Evolutionary conservation across 2,329 filamentous ascomycete species (phyloP).

Genomic region (Pseudogymnoascus sp.): DNA sequence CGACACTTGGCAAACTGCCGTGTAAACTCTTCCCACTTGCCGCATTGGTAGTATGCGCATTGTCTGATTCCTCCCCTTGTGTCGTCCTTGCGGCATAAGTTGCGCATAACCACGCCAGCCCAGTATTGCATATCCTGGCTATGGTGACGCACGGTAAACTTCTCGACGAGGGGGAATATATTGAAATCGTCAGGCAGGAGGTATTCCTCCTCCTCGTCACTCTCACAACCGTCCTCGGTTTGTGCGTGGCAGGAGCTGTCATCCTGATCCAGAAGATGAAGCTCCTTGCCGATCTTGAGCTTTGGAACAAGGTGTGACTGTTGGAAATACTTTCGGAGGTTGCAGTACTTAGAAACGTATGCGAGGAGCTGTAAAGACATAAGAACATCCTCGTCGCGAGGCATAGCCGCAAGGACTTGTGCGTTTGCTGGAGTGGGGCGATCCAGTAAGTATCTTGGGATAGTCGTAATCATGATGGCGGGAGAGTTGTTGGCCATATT

Average conservation of each 20-base stretch:
- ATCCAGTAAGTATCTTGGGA: conserved; percentile 74
- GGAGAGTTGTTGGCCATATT: conserved; percentile 66
- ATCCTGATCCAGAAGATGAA: conserved; percentile 71
- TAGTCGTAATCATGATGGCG: conserved; percentile 65
- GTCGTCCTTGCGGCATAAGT: conserved; percentile 96
- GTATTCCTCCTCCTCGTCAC: conserved; percentile 72
- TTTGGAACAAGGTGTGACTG: conserved; percentile 87
- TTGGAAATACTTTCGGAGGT: conserved; percentile 91
- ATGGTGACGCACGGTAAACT: conserved; percentile 93
- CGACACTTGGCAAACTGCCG: conserved; percentile 97
- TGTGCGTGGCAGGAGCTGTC: conserved; percentile 32
- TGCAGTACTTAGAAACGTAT: conserved; percentile 98
- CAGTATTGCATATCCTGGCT: conserved; percentile 99
- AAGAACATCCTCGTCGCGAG: conserved; percentile 91
- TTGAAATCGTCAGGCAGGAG: conserved; percentile 91
- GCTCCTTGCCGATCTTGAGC: conserved; percentile 81
- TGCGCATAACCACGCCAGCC: conserved; percentile 98
- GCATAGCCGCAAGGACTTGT: conserved; percentile 82
- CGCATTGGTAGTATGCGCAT: conserved; percentile 96
- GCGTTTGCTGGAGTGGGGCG: conserved; percentile 59
- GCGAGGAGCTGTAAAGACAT: conserved; percentile 96
- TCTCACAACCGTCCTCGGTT: conserved; percentile 29
- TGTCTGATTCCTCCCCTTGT: conserved; percentile 89
- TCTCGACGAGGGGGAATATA: conserved; percentile 96
- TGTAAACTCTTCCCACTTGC: conserved; percentile 96